These are phyloP conservation scores for Sarcodon aspratus DNA, from an alignment of 768 basidiomycete genomes.

Conservation along the genomic window DNA sequence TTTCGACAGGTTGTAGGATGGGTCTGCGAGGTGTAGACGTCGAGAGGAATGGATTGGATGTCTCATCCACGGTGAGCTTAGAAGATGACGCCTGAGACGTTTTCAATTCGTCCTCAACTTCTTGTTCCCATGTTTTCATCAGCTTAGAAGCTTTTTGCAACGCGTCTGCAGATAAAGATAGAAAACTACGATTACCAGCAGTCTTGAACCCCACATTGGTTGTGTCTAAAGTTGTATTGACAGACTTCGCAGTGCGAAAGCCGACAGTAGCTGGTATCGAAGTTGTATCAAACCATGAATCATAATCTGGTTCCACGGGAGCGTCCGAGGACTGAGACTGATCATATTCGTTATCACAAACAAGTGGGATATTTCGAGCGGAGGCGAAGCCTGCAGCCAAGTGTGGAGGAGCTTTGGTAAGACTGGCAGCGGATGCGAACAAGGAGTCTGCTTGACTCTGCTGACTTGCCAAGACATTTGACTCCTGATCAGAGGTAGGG, in stretches of 20 bases:
- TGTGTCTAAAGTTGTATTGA: neutral
- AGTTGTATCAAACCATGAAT: conserved; percentile 8
- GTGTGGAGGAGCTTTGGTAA: no score
- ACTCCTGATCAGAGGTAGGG: neutral
- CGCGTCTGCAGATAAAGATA: conserved; percentile 12
- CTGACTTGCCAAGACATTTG: neutral
- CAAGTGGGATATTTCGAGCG: neutral
- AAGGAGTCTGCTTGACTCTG: no score
- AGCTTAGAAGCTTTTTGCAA: conserved; percentile 10
- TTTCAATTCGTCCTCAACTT: conserved; percentile 6
- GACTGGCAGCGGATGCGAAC: no score
- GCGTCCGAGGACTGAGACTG: neutral
- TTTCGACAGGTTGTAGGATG: conserved; percentile 9
- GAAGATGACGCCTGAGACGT: neutral
- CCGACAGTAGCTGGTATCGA: conserved; percentile 1
- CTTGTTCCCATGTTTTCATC: conserved; percentile 14
- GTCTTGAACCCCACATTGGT: conserved; percentile 5
- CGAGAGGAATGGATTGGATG: neutral
- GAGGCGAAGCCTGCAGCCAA: neutral
- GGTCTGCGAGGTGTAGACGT: conserved; percentile 4
- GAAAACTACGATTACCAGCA: conserved; percentile 3
- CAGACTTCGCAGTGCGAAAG: conserved; percentile 5
- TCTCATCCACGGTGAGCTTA: neutral
- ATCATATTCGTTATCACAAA: neutral
- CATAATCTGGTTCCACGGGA: conserved; percentile 5